These are phyloP conservation scores for Gossypium herbaceum DNA, from an alignment of 345 rosid species.

Conservation along the genomic window DNA sequence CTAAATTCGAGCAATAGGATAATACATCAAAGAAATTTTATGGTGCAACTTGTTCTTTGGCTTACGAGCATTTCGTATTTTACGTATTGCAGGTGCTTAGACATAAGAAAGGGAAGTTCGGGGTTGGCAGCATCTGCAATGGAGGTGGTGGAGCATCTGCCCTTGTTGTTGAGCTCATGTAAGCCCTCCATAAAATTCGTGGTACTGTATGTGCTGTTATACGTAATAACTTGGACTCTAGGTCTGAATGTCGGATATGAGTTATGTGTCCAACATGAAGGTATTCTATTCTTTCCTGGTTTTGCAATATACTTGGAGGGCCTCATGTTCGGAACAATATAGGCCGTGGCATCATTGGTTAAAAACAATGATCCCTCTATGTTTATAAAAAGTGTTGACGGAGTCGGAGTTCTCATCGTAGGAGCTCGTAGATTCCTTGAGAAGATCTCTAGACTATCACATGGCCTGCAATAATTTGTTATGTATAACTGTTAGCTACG, in stretches of 20 bases:
- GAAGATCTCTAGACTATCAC: background rate
- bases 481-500: background rate
- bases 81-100: constrained; percentile 59
- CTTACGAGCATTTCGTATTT: background rate
- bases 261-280: too few species aligned
- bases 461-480: background rate
- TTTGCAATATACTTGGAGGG: too few species aligned
- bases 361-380: too few species aligned
- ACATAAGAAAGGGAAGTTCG: constrained; percentile 69
- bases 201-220: background rate
- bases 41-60: too few species aligned
- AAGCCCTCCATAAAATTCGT: constrained; percentile 33
- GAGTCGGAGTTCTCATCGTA: background rate
- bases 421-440: background rate
- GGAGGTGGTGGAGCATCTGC: constrained; percentile 99
- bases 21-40: background rate
- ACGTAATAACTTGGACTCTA: too few species aligned
- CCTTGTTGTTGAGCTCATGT: constrained; percentile 77
- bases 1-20: background rate
- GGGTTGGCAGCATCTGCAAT: constrained; percentile 84
- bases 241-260: too few species aligned
- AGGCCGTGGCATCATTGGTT: too few species aligned
- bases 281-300: too few species aligned
- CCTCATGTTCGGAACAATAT: too few species aligned
- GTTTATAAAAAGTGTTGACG: too few species aligned